Conservation (phyloP, 164 flowering plant genomes). For the Pachysandra terminalis region DNA sequence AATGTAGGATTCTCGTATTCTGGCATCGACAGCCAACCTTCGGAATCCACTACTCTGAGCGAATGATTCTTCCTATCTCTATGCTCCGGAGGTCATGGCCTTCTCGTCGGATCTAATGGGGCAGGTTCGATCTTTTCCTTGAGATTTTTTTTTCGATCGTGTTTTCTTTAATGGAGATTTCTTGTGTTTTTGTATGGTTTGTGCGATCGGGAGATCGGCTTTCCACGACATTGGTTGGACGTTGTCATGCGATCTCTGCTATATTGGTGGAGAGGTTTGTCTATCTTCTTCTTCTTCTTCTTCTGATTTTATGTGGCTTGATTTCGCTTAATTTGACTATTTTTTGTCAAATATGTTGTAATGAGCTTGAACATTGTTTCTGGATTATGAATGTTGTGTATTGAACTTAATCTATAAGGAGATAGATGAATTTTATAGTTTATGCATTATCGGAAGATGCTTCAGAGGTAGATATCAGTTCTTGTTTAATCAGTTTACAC, state of each 20-base stretch:
- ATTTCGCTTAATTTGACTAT: too few relatives aligned
- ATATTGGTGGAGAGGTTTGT: slow-evolving; percentile 93
- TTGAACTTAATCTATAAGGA: too few relatives aligned
- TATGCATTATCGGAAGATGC: too few relatives aligned
- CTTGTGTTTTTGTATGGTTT: slow-evolving; percentile 93
- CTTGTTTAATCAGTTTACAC: too few relatives aligned
- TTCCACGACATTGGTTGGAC: slow-evolving; percentile 87
- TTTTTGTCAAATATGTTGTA: too few relatives aligned
- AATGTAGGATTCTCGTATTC: slow-evolving; percentile 56
- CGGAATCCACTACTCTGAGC: slow-evolving; percentile 77
- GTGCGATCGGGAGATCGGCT: slow-evolving; percentile 87
- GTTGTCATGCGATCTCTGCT: slow-evolving; percentile 77
- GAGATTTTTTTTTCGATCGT: slow-evolving; percentile 43
- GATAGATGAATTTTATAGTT: too few relatives aligned
- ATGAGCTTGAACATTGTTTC: too few relatives aligned
- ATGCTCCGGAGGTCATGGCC: slow-evolving; percentile 73
- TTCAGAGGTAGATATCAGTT: too few relatives aligned
- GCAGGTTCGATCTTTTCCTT: slow-evolving; percentile 96
- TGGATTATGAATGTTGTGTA: too few relatives aligned
- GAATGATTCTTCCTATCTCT: slow-evolving; percentile 62
- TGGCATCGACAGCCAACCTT: slow-evolving; percentile 86
- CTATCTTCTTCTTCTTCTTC: not conserved
- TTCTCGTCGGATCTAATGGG: too few relatives aligned
- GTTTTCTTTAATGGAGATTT: too few relatives aligned
- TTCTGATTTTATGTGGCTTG: too few relatives aligned